These are phyloP conservation scores for Vigna mungo DNA, from an alignment of 306 rosid genomes.

Conservation along the genomic window DNA sequence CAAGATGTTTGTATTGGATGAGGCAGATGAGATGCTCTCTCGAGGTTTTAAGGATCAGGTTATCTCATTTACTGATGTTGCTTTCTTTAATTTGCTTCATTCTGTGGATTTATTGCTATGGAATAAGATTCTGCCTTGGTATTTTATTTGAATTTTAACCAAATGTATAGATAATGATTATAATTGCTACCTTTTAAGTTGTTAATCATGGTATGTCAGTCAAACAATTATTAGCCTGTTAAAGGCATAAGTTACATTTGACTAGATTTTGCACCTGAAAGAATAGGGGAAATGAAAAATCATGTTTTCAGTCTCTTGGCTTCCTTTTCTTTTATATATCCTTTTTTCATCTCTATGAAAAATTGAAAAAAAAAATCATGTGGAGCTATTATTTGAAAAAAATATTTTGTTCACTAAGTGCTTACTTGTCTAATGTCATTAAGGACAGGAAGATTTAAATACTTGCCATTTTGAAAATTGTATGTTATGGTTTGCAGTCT, in stretches of 20 bases:
- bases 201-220: not conserved
- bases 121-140: not conserved
- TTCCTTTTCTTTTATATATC: not conserved
- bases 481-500: slow-evolving; percentile 7
- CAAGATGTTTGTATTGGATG: slow-evolving; percentile 31
- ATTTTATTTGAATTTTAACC: not conserved
- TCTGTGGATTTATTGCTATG: not conserved
- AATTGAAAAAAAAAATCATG: not conserved
- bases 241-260: not conserved
- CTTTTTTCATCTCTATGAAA: slow-evolving; percentile 6
- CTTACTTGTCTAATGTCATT: not conserved
- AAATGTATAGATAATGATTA: not conserved
- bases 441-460: not conserved
- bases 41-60: slow-evolving; percentile 89
- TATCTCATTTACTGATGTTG: not conserved
- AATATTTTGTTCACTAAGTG: not conserved
- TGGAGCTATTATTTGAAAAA: not conserved
- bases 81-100: slow-evolving; percentile 19
- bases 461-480: not conserved
- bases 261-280: slow-evolving; percentile 3
- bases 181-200: not conserved
- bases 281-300: not conserved
- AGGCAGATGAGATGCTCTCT: slow-evolving; percentile 87
- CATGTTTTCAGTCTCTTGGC: not conserved
- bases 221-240: not conserved